A percentile compares a stretch with the other conserved stretches of the same genome.
Conservation (phyloP, 1,284 basidiomycete genomes). For the Somion occarium region DNA sequence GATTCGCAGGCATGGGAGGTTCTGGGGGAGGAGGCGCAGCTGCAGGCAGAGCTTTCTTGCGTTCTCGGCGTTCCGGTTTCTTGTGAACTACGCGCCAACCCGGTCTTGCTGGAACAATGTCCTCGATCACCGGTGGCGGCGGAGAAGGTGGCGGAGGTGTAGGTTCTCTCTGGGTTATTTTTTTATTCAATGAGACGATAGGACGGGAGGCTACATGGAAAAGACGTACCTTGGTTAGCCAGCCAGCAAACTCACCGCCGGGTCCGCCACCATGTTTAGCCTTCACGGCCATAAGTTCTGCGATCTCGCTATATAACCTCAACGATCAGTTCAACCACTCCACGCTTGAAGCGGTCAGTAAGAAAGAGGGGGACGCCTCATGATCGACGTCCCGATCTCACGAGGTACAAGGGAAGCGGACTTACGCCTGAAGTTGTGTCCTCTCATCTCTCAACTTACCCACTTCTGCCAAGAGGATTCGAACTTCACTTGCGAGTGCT, state of each 20-base stretch:
- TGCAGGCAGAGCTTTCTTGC: slow-evolving; percentile 38
- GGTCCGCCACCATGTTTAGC: slow-evolving; percentile 57
- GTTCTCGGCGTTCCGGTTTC: slow-evolving; percentile 39
- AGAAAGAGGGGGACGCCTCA: neutral
- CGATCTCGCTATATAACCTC: slow-evolving; percentile 53
- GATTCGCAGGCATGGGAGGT: slow-evolving; percentile 38
- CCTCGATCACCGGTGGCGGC: slow-evolving; percentile 32
- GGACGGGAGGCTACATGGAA: neutral
- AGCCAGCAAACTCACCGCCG: slow-evolving; percentile 64
- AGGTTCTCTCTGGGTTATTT: slow-evolving; percentile 12
- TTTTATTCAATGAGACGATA: neutral
- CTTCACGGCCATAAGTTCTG: slow-evolving; percentile 71
- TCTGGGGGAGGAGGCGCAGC: slow-evolving; percentile 36
- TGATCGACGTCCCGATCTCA: neutral
- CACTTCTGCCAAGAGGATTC: slow-evolving; percentile 54
- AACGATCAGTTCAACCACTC: neutral
- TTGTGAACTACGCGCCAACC: slow-evolving; percentile 70
- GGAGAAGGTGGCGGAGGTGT: slow-evolving; percentile 21
- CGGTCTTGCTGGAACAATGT: slow-evolving; percentile 45
- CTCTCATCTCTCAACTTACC: slow-evolving; percentile 73
- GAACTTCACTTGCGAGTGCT: slow-evolving; percentile 33
- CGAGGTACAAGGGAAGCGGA: slow-evolving; percentile 12
- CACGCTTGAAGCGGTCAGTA: neutral
- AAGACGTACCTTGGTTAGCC: slow-evolving; percentile 49
- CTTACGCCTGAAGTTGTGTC: slow-evolving; percentile 63